Evolutionary conservation across 106 monocot genomes (phyloP).

Genomic region (Dendrobium huoshanense): DNA sequence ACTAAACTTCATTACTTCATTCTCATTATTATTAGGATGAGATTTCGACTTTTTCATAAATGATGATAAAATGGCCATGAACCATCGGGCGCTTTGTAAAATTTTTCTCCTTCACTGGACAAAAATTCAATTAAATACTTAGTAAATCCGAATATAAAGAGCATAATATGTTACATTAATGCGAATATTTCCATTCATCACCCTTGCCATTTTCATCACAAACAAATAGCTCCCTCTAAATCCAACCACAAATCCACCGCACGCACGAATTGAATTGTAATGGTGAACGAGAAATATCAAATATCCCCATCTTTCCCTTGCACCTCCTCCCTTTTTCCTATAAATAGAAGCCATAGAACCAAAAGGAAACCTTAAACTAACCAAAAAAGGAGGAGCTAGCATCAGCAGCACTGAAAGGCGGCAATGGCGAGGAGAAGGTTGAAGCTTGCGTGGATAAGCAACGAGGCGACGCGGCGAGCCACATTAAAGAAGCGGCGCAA

Average conservation of each 20-base stretch:
- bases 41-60: no score
- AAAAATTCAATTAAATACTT: no score
- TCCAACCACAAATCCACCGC: no score
- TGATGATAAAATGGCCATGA: no score
- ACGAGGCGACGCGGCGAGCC: constrained; percentile 4
- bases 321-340: neutral
- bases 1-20: no score
- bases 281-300: no score
- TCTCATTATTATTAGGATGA: no score
- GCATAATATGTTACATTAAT: neutral
- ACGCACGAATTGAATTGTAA: no score
- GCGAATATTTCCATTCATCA: neutral
- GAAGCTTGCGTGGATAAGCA: constrained; percentile 6
- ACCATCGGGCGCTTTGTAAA: no score
- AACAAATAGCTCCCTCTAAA: neutral
- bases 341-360: neutral
- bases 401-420: neutral
- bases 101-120: no score
- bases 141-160: neutral
- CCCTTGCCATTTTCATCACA: neutral
- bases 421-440: constrained; percentile 14
- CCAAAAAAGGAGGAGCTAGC: neutral
- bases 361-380: neutral
- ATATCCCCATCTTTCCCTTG: no score
- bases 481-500: constrained; percentile 14